Evolutionary conservation across 495 filamentous ascomycete genomes (phyloP), one percentile per base, ranked within the genome.

Genomic region (Neurospora sp.): DNA sequence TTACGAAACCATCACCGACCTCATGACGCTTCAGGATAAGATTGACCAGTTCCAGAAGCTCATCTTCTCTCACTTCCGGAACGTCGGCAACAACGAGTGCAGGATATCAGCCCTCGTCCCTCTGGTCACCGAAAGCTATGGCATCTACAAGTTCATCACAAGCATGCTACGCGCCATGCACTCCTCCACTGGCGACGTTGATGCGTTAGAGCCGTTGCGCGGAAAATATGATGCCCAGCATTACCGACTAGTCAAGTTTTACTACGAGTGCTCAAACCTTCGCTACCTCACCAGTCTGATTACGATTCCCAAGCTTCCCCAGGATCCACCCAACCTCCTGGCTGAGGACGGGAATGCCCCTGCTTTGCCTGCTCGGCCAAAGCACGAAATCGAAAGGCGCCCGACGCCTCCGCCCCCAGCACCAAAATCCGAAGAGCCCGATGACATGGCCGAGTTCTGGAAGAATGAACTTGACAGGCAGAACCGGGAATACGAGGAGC

Each of bases 21-120:
- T 99, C 41, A 98, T 98, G 96, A 90, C 89, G 16, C 86, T 99
- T 69, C 96, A 99, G 80, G 96, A 99, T 82, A 94, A 97, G 84
- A 98, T 99, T 68, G 96, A 99, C 81, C 88, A 90, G 72, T 98
- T 99, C 83, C 96, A 99, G 82, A 99, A 98, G 84, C 86, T 99
- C 69, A 93, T 98, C 72, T 99, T 97, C 82, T 94, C 96, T 35
- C 93, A 98, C 80, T 98, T 99, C 83, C 89, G 94, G 75, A 87
- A 89, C 71, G 92, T 93, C 22, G 90, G 90, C 39, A 95, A 98
- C 81, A 99, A 98, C 77, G 96, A 99, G 81, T 98, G 96, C 80
- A 87, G 96, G 68, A 99, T 99, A 71, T 96, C 94, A 17, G 91
- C 96, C 16, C 86, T 99, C 70, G 94, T 98, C 65, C 93, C 94